Base-by-base conservation (phyloP, 441 rosid species). In the Arabidopsis hybrid region DNA sequence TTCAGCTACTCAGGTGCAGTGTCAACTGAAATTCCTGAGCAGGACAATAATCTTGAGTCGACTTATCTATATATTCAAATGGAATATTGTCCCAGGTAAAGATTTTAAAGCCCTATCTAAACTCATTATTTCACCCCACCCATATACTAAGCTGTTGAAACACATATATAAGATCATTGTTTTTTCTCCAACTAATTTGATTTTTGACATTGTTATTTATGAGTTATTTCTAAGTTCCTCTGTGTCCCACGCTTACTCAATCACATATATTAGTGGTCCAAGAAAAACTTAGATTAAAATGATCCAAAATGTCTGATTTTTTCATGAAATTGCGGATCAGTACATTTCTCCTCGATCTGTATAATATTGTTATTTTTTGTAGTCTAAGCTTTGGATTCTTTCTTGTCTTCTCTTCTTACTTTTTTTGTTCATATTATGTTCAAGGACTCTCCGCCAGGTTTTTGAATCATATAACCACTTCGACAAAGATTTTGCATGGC, bases 1-100 rank as follows among this genome's bases (percentile, higher is more conserved):
- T 80, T 88, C 77, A 85, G 93, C 77, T 73, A 74, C 64, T 78
- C 64, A 40, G 92, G 88, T 65, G 85, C 86, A 49, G 85, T 79
- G 79, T 84, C 87, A 21, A 80, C 81, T 55, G 96, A 86, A 83
- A 70, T 77, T 52, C 55, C 71, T 75, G 94, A 85, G 79, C 91
- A 82, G 71, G 96, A 92, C 39, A 82, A 77, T 81, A 87, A 86
- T 70, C 79, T 88, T 74, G 99, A 89, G 65, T 88, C 96, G 18
- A 90, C 96, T 9, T 92, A 87, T 85, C 83, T 95, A 31, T 95
- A 92, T 78, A 95, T 95, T 82, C 99, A 95, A 80, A 95, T 95
- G 99, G 99, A 95, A 75, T 92, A 81, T 45, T 95, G 99, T 72
- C 99, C 99, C n/a, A 87, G 99, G 99, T 95, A 87, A 79, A 70